A percentile compares a stretch with the other conserved stretches of the same genome.
Conservation (phyloP, 78 protist genomes). For the Paratrimastix pyriformis region DNA sequence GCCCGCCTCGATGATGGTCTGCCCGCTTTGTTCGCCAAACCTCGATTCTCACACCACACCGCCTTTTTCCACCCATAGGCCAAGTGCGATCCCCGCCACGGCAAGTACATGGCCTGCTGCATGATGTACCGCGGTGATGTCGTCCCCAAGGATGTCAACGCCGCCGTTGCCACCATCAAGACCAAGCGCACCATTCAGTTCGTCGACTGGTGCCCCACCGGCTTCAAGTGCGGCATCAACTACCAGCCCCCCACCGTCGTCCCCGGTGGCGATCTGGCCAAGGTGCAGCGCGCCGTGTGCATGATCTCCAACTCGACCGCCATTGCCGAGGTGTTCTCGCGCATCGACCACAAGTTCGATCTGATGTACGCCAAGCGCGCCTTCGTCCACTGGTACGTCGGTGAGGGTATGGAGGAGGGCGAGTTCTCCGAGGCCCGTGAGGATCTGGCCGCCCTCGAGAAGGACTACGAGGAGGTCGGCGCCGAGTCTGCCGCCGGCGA, state of each 20-base stretch:
- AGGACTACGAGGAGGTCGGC: constrained; percentile 87
- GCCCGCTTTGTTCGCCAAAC: background rate
- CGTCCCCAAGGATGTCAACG: constrained; percentile 96
- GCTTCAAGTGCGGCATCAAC: constrained; percentile 94
- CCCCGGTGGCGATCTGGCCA: constrained; percentile 94
- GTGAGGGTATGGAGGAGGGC: constrained; percentile 99
- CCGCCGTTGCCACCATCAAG: constrained; percentile 92
- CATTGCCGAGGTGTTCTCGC: constrained; percentile 87
- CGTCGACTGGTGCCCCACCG: constrained; percentile 97
- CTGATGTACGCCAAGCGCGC: constrained; percentile 97
- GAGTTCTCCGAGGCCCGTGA: constrained; percentile 98
- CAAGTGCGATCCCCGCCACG: constrained; percentile 96
- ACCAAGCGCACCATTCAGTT: constrained; percentile 91
- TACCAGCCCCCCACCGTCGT: constrained; percentile 89
- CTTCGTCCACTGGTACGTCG: constrained; percentile 97
- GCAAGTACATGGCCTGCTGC: constrained; percentile 98
- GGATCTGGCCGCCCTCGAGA: constrained; percentile 79
- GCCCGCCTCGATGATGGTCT: constrained; percentile 88
- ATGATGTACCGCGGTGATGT: constrained; percentile 97
- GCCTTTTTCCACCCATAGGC: background rate
- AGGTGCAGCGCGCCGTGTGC: constrained; percentile 88
- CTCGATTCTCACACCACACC: no score
- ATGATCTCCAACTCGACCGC: constrained; percentile 93
- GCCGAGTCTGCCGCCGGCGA: constrained; percentile 60
- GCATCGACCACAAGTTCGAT: constrained; percentile 86